A percentile compares a stretch with the other conserved stretches of the same genome.
Evolutionary conservation across 2,329 filamentous ascomycete species (phyloP).

Genomic region (Penicillium sp.): DNA sequence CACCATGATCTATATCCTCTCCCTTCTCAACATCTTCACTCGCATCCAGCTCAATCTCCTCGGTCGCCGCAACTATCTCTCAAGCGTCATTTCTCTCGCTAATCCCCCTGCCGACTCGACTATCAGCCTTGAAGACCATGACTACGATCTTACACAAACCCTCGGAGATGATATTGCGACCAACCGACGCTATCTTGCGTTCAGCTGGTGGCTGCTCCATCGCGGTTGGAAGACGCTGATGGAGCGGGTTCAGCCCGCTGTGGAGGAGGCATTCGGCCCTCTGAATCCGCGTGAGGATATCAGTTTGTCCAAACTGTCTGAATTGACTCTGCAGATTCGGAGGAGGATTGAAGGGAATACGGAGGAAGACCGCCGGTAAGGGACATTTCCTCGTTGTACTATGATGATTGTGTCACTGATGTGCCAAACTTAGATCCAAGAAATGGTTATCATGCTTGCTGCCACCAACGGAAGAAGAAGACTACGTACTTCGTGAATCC

Average conservation of each 20-base stretch:
- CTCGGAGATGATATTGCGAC: constrained; percentile 95
- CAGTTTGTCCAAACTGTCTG: constrained; percentile 74
- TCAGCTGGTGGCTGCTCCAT: constrained; percentile 97
- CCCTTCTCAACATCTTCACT: constrained; percentile 86
- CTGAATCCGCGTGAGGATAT: constrained; percentile 88
- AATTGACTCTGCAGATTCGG: constrained; percentile 79
- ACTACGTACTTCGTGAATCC: constrained; percentile 80
- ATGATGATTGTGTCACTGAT: constrained; percentile 14
- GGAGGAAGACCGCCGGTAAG: constrained; percentile 60
- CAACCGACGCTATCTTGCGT: constrained; percentile 90
- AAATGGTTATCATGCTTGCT: constrained; percentile 85
- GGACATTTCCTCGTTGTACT: background rate
- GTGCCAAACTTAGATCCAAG: constrained; percentile 43
- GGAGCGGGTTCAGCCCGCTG: constrained; percentile 77
- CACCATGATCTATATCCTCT: constrained; percentile 87
- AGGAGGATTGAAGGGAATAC: constrained; percentile 78
- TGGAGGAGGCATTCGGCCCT: constrained; percentile 84
- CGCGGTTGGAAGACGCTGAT: constrained; percentile 82
- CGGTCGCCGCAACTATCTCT: constrained; percentile 90
- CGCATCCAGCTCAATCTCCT: constrained; percentile 96
- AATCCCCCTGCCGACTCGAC: constrained; percentile 70
- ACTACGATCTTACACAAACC: constrained; percentile 82
- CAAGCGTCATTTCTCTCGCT: constrained; percentile 88
- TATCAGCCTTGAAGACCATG: constrained; percentile 90
- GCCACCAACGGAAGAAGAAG: constrained; percentile 75